These are phyloP conservation scores for Hyphopichia buzzinii DNA, from an alignment of 1,139 yeast genomes.

Conservation along the genomic window DNA sequence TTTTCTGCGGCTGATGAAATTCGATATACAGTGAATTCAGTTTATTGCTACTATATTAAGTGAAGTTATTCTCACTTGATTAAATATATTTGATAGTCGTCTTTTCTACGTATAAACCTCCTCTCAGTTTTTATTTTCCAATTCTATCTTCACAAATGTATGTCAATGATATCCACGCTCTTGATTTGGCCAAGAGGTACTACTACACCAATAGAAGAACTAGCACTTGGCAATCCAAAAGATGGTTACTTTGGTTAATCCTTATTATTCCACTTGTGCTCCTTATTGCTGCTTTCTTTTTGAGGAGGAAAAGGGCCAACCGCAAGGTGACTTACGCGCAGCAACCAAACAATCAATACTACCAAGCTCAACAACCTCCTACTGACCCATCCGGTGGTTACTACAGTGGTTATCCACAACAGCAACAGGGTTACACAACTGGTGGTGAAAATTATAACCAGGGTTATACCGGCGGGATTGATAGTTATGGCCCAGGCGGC, in stretches of 20 bases:
- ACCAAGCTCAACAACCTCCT: conserved; percentile 12
- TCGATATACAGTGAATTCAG: too few species aligned
- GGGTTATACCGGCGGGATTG: conserved; percentile 6
- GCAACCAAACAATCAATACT: conserved; percentile 12
- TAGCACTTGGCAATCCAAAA: conserved; percentile 9
- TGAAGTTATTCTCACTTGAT: too few species aligned
- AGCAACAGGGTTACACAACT: background rate
- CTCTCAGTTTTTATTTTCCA: too few species aligned
- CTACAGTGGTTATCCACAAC: conserved; percentile 3
- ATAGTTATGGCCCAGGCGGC: conserved; percentile 5
- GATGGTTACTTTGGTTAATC: conserved; percentile 15
- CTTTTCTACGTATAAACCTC: too few species aligned
- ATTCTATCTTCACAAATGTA: conserved; percentile 3
- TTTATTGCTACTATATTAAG: background rate
- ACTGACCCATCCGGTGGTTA: conserved; percentile 11
- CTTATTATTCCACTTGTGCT: conserved; percentile 12
- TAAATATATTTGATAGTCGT: too few species aligned
- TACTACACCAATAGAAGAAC: conserved; percentile 5
- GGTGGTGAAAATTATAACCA: background rate
- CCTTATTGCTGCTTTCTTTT: conserved; percentile 8
- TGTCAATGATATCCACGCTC: conserved; percentile 4
- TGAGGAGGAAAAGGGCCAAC: conserved; percentile 10
- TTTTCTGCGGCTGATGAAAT: background rate
- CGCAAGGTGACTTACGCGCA: conserved; percentile 4
- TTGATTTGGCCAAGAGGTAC: conserved; percentile 9